A percentile compares a stretch with the other conserved stretches of the same genome.
phyloP scores from a whole-genome alignment of 805 yeast species.

The Torulaspora indica region DNA sequence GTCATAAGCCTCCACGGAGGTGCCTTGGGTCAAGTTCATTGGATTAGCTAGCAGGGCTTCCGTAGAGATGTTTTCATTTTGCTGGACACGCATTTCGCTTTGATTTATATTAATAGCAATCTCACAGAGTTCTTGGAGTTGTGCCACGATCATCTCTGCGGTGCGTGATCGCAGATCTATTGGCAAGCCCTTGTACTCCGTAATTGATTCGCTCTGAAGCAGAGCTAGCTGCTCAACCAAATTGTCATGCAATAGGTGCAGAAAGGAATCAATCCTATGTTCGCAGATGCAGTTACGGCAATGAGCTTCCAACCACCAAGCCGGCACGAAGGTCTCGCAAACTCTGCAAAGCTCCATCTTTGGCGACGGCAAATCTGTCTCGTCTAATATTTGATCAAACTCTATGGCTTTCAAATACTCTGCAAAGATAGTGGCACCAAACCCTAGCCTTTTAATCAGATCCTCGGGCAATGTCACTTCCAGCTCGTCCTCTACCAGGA shows the following conservation, averaged over 20 bases:
- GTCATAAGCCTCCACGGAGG: constrained; percentile 22
- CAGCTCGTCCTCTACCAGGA: constrained; percentile 48
- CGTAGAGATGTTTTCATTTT: constrained; percentile 23
- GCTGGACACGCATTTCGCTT: constrained; percentile 45
- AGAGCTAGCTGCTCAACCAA: constrained; percentile 63
- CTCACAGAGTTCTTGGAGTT: constrained; percentile 56
- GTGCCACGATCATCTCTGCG: constrained; percentile 13
- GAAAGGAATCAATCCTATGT: constrained; percentile 73
- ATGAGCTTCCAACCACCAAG: constrained; percentile 95
- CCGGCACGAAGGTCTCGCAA: constrained; percentile 86
- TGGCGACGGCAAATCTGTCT: constrained; percentile 68
- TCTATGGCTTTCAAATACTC: constrained; percentile 63
- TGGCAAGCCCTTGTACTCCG: constrained; percentile 56
- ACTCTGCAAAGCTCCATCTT: constrained; percentile 80
- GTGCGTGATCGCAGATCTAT: constrained; percentile 18
- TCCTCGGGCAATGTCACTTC: constrained; percentile 49
- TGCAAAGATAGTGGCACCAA: constrained; percentile 81
- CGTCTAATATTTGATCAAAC: constrained; percentile 59
- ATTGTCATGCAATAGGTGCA: constrained; percentile 69
- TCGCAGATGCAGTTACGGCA: constrained; percentile 82
- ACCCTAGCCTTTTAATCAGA: constrained; percentile 74
- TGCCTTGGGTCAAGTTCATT: constrained; percentile 19
- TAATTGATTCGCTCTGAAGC: constrained; percentile 36
- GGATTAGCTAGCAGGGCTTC: constrained; percentile 18
- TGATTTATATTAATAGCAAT: constrained; percentile 70